Evolutionary conservation across 441 rosid species (phyloP), one percentile per base, ranked within the genome.

Genomic region (Iberis amara): DNA sequence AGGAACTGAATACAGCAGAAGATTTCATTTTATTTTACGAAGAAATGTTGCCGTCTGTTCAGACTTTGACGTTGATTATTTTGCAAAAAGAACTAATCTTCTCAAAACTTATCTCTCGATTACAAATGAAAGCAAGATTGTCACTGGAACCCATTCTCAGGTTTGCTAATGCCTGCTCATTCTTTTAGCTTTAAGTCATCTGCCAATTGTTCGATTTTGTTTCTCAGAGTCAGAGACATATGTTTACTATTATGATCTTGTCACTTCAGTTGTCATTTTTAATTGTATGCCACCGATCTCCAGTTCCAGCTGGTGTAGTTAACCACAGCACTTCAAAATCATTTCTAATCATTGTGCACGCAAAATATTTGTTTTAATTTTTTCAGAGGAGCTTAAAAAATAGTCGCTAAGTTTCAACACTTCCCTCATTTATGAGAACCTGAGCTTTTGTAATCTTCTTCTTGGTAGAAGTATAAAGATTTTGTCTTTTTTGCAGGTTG

Each of bases 1-100:
- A 88, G 99, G 99, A 92, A 57, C 66, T 86, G 68, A 92, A 89
- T 74, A 92, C 99, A 0, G 90, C 96, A 0, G 92, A 82, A 72
- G 96, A 86, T 64, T 92, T 89, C 69, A 89, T 92, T 68, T 78
- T 87, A 8, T 77, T 79, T 61, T 89, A 82, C 12, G 92, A 75
- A 73, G 84, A 86, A 74, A 76, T 78, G 57, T 64, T 78, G 66
- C 96, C 94, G 14, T 53, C 70, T 59, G 89, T 84, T 41, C 96
- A 83, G 65, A 84, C 76, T 26, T 72, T 84, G 45, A 80, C 86
- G n/a, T 69, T 80, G 68, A 67, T 92, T 43, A 52, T 85, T 31
- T 58, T 79, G 52, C 86, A 92, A 70, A 86, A 81, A 68, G 96
- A 89, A 60, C 39, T 59, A 38, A 86, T 92, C 64, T 61, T 92